Evolutionary conservation across 805 yeast genomes (phyloP), one percentile per base, ranked within the genome.

Genomic region (Lachancea sp.): DNA sequence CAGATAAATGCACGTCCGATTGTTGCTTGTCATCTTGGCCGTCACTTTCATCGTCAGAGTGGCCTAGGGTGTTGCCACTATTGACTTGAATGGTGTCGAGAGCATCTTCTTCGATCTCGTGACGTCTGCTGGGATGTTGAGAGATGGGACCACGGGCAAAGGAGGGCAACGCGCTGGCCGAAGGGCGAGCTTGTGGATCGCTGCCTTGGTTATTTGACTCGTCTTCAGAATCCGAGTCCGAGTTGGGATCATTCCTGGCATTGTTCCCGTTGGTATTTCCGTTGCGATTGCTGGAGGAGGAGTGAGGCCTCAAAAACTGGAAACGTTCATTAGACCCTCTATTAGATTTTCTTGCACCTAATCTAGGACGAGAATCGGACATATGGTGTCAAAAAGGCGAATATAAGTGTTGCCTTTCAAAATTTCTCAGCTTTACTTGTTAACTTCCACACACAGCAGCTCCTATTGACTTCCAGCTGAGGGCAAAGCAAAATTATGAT

Each of bases 101-200:
- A 3, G 54, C 55, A 36, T 51, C 55, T 18, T 38, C 45, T 33
- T 51, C 55, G 23, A 51, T 51, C 20, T 40, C 28, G 18, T 20
- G 39, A 35, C 38, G 39, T 16, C 47, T 29, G 29, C 18, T 9
- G 15, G n/a, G 24, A 24, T 21, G 29, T 17, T 38, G 40, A 15
- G 35, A 36, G 19, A 28, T 33, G 29, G n/a, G 12, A 4, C 30
- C 18, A 13, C 39, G 39, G 6, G 39, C 23, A 16, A 48, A 48
- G n/a, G 44, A 41, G 28, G 51, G 51, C 34, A 48, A 22, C 4
- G 41, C 26, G 9, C 13, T 44, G 16, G 34, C 16, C 4, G 34
- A 21, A 17, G 34, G 23, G 13, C 30, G 34, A 8, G 12, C 34
- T 11, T 30, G 17, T 30, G 40, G 40, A 13, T 7, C 34, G 5